phyloP scores from a whole-genome alignment of 1,284 basidiomycete genomes.

The Ceratobasidium papillatum region DNA sequence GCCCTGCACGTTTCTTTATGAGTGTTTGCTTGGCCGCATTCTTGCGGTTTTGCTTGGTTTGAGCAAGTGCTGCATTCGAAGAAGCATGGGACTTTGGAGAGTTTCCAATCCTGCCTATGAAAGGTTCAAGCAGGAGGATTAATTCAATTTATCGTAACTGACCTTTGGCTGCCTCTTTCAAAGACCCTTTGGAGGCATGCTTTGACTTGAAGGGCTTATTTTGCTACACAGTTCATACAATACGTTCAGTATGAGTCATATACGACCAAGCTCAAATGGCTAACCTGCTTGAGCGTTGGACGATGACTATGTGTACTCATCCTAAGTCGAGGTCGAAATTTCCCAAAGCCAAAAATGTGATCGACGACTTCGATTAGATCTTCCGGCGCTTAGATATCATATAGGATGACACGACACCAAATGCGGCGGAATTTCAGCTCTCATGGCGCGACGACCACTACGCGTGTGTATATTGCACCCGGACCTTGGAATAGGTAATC shows the following conservation, averaged over 20 bases:
- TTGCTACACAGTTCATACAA: constrained; percentile 57
- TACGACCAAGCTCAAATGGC: constrained; percentile 38
- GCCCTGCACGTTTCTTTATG: constrained; percentile 70
- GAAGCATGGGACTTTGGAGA: constrained; percentile 61
- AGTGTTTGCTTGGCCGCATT: constrained; percentile 84
- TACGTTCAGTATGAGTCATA: not conserved
- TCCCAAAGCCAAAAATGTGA: constrained; percentile 6
- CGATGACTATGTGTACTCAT: constrained; percentile 67
- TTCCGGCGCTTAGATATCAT: not conserved
- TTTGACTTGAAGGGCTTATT: constrained; percentile 92
- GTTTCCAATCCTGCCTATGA: constrained; percentile 63
- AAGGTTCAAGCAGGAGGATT: constrained; percentile 4
- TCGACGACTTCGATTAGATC: constrained; percentile 10
- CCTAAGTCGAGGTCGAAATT: constrained; percentile 23
- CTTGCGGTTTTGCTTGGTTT: constrained; percentile 72
- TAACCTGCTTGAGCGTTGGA: constrained; percentile 85
- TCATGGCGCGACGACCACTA: constrained; percentile 45
- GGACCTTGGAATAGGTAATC: constrained; percentile 90
- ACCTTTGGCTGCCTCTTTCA: constrained; percentile 88
- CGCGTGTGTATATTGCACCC: constrained; percentile 91
- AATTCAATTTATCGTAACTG: not conserved
- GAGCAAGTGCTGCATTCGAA: constrained; percentile 54
- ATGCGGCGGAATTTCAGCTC: not conserved
- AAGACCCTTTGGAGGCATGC: constrained; percentile 82
- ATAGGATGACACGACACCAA: constrained; percentile 7